A percentile compares a stretch with the other conserved stretches of the same genome.
Evolutionary conservation across 2,329 filamentous ascomycete species (phyloP).

Genomic region (Beauveria sp.): DNA sequence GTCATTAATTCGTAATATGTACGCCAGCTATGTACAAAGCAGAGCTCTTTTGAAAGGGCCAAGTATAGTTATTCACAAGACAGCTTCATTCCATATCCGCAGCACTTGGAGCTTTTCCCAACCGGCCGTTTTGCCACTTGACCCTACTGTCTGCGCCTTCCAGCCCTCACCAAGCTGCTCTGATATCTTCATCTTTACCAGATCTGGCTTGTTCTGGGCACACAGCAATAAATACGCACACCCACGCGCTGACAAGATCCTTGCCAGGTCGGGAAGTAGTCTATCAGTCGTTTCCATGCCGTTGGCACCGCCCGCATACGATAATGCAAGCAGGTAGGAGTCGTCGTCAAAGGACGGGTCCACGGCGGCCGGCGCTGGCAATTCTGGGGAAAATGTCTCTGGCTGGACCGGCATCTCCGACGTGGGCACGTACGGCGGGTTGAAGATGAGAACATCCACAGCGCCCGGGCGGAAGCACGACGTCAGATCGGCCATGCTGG

Average conservation of each 20-base stretch:
- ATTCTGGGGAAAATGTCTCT: slow-evolving; percentile 19
- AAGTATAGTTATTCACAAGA: not conserved
- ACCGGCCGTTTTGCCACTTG: slow-evolving; percentile 78
- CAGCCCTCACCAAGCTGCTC: slow-evolving; percentile 47
- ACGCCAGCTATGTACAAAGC: slow-evolving; percentile 1
- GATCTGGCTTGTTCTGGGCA: slow-evolving; percentile 76
- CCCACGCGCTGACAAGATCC: slow-evolving; percentile 55
- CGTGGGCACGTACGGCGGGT: slow-evolving; percentile 93
- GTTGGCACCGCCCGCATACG: slow-evolving; percentile 80
- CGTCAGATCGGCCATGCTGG: slow-evolving; percentile 63
- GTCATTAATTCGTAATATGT: slow-evolving; percentile 7
- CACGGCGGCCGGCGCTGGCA: slow-evolving; percentile 21
- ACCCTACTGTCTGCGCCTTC: slow-evolving; percentile 69
- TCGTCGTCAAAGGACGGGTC: slow-evolving; percentile 62
- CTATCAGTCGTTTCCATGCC: slow-evolving; percentile 92
- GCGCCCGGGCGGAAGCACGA: slow-evolving; percentile 45
- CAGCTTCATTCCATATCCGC: slow-evolving; percentile 62
- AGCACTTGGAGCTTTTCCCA: slow-evolving; percentile 93
- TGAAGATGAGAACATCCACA: slow-evolving; percentile 87
- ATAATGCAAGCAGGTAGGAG: slow-evolving; percentile 73
- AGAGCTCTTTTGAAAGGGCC: not conserved
- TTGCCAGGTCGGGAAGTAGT: slow-evolving; percentile 62
- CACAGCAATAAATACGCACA: slow-evolving; percentile 88
- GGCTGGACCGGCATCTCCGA: slow-evolving; percentile 57
- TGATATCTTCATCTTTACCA: slow-evolving; percentile 57